Percentiles rank a stretch among this genome's conserved stretches.
These are phyloP conservation scores for Tuber aestivum DNA, from an alignment of 495 filamentous ascomycete genomes.

Conservation along the genomic window DNA sequence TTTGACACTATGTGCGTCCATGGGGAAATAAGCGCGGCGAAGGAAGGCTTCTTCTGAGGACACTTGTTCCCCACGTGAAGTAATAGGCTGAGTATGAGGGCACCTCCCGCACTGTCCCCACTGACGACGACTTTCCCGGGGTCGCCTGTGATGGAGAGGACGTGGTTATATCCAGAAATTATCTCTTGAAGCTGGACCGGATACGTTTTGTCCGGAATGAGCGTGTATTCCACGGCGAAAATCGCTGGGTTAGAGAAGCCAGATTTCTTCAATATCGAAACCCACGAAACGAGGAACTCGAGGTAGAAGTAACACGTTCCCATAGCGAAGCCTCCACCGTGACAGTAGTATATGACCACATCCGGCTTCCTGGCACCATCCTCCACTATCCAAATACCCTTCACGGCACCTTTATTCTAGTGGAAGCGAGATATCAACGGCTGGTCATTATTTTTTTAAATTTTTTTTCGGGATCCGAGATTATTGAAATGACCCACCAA, in stretches of 20 bases:
- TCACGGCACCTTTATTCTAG: constrained; percentile 44
- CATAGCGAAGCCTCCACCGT: constrained; percentile 77
- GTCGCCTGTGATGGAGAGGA: constrained; percentile 52
- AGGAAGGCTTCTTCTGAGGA: constrained; percentile 47
- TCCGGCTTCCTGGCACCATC: constrained; percentile 55
- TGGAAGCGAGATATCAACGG: constrained; percentile 6
- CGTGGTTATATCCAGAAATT: constrained; percentile 59
- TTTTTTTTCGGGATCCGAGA: background rate
- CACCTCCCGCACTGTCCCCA: constrained; percentile 70
- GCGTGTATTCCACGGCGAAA: constrained; percentile 71
- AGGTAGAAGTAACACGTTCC: constrained; percentile 73
- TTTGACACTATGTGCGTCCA: constrained; percentile 57
- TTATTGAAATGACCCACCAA: constrained; percentile 23
- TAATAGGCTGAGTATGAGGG: constrained; percentile 60
- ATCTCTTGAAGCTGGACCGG: constrained; percentile 64
- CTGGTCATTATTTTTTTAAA: background rate
- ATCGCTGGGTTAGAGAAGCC: constrained; percentile 68
- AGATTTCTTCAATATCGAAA: constrained; percentile 51
- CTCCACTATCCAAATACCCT: constrained; percentile 58
- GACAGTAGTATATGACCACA: constrained; percentile 65
- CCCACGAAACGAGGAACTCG: constrained; percentile 66
- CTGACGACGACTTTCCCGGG: constrained; percentile 56
- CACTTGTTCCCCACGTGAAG: constrained; percentile 51
- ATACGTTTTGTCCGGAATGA: constrained; percentile 66
- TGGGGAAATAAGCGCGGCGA: constrained; percentile 55